Conservation (phyloP, 2,329 filamentous ascomycete genomes). For the Botrytis deweyae region DNA sequence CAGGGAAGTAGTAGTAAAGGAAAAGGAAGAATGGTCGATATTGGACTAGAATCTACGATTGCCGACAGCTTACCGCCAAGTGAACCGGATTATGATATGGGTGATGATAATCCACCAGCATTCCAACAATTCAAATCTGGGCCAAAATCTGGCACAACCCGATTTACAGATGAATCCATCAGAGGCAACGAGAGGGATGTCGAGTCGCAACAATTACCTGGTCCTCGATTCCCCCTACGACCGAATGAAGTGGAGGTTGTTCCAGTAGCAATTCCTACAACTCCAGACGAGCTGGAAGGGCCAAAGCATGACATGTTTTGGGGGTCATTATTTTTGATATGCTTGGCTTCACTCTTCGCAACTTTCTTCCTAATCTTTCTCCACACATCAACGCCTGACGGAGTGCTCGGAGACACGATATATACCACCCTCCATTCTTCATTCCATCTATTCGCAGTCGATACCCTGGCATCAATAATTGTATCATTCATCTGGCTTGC, state of each 20-base stretch:
- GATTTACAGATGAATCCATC: conserved; percentile 35
- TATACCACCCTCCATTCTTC: conserved; percentile 86
- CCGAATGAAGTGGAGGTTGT: conserved; percentile 44
- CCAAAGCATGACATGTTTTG: conserved; percentile 89
- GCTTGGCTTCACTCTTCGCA: conserved; percentile 77
- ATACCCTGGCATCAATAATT: conserved; percentile 85
- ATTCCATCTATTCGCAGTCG: conserved; percentile 84
- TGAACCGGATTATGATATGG: conserved; percentile 57
- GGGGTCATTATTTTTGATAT: conserved; percentile 84
- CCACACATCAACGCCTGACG: conserved; percentile 72
- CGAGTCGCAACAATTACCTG: conserved; percentile 27
- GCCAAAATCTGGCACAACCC: conserved; percentile 36
- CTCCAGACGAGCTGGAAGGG: conserved; percentile 60
- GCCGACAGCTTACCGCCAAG: conserved; percentile 59
- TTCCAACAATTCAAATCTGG: conserved; percentile 56
- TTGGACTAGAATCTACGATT: conserved; percentile 72
- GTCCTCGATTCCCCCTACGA: conserved; percentile 30
- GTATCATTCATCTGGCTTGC: conserved; percentile 91
- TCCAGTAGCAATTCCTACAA: conserved; percentile 55
- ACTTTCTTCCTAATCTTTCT: conserved; percentile 88
- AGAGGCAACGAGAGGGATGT: conserved; percentile 29
- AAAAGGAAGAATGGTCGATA: conserved; percentile 74
- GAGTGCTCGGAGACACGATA: conserved; percentile 85
- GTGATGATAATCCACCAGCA: conserved; percentile 56
- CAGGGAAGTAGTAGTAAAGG: conserved; percentile 49